Base-by-base conservation (phyloP, 768 basidiomycete genomes). In the Cystobasidium ongulense region DNA sequence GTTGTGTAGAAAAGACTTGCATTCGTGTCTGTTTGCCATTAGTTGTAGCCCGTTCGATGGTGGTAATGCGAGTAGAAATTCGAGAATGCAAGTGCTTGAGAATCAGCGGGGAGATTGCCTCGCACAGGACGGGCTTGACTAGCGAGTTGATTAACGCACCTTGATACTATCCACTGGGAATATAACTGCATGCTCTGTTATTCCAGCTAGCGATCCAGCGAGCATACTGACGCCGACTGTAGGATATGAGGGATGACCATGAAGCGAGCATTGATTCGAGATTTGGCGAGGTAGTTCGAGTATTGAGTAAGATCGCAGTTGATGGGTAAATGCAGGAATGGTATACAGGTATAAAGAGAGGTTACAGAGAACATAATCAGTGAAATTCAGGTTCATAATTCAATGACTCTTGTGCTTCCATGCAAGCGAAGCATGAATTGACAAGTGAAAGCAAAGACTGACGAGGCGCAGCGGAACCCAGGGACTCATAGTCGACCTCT, bases 121-220 rank as follows among this genome's bases (percentile, higher is more conserved):
- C n/a, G 13, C 13, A 46, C 43, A 46, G n/a, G 43, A 46, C 43
- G 43, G 13, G 13, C 43, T 46, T 13, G 43, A 13, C 29, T 29
- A 31, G 25, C 57, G 25, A 52, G 33, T 13, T 2, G 7, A 57
- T 36, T 13, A 38, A 36, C 88, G 74, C 73, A 91, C 96, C 86
- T 99, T 99, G 81, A 99, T 97, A 79, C 92, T 95, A 83, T 99
- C 96, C 76, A 98, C 84, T 4, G 96, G 96, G 81, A 91, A 99
- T 90, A 99, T 98, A 80, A 96, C 92, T 35, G 93, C 90, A 83
- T 99, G 96, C 81, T 99, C 96, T 67, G 94, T 93, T 78, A 99
- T 98, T 75, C 96, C 96, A 78, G 96, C 96, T 81, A 98, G 83
- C 64, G 93, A 93, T 75, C 96, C 96, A 27, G 96, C 96, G 78